Conservation (phyloP, 1,284 basidiomycete genomes). For the Apiotrichum gracile region DNA sequence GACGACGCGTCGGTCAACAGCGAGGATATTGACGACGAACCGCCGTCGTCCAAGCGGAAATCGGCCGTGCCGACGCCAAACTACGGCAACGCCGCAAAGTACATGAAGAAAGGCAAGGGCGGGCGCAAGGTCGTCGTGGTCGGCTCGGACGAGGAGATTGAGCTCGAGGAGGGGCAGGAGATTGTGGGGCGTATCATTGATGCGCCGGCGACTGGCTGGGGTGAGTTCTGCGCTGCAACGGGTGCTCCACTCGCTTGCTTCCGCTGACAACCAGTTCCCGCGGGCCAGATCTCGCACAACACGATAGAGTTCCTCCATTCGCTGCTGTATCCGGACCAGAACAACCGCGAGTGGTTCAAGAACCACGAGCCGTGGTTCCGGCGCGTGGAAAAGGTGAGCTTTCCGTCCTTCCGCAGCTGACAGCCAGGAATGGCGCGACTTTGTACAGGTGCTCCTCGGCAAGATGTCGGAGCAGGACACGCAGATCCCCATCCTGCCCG, state of each 20-base stretch:
- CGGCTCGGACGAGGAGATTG: constrained; percentile 26
- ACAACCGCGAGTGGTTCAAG: constrained; percentile 74
- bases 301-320: constrained; percentile 69
- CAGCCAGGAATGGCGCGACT: constrained; percentile 69
- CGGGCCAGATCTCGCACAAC: constrained; percentile 78
- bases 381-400: constrained; percentile 63
- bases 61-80: background rate
- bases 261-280: constrained; percentile 56
- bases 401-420: too few species aligned
- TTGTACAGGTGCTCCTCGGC: constrained; percentile 63
- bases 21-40: constrained; percentile 27
- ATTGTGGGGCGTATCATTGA: constrained; percentile 47
- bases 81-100: background rate
- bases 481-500: constrained; percentile 74
- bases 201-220: constrained; percentile 72
- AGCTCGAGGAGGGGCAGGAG: constrained; percentile 33
- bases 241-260: background rate
- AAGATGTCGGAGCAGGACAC: constrained; percentile 65
- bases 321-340: constrained; percentile 67
- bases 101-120: background rate
- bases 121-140: constrained; percentile 15
- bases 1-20: constrained; percentile 29
- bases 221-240: constrained; percentile 47
- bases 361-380: constrained; percentile 68
- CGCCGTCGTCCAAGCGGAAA: constrained; percentile 9